phyloP scores from a whole-genome alignment of 371 early-diverging fungal genomes.

The Lichtheimia ornata region DNA sequence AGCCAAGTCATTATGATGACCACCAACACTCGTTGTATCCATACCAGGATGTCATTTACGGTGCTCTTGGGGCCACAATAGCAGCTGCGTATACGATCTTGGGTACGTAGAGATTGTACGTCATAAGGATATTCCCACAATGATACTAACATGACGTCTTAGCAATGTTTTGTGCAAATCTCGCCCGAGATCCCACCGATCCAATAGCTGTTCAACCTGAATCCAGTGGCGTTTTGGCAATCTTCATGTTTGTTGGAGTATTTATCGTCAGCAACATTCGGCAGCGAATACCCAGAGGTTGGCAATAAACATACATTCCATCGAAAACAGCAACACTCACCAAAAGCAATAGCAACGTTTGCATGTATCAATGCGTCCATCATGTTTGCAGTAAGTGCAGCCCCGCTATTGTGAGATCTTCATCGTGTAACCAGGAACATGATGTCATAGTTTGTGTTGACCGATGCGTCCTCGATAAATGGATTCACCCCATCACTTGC shows the following conservation, averaged over 20 bases:
- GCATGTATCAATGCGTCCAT: slow-evolving; percentile 1
- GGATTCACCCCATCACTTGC: slow-evolving; percentile 2
- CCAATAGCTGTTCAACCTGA: slow-evolving; percentile 37
- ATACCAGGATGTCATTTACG: slow-evolving; percentile 28
- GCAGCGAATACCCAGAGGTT: slow-evolving; percentile 38
- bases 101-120: slow-evolving; percentile 14
- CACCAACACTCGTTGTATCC: background rate
- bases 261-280: slow-evolving; percentile 38
- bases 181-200: slow-evolving; percentile 28
- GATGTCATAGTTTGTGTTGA: slow-evolving; percentile 32
- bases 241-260: slow-evolving; percentile 38
- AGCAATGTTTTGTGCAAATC: slow-evolving; percentile 39
- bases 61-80: slow-evolving; percentile 33
- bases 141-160: background rate
- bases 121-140: background rate
- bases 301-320: slow-evolving; percentile 21
- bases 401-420: background rate
- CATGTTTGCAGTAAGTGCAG: background rate
- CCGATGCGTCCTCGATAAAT: slow-evolving; percentile 21
- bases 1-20: background rate
- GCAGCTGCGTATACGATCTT: slow-evolving; percentile 31
- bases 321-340: slow-evolving; percentile 19
- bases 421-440: background rate
- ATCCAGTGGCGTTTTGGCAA: slow-evolving; percentile 36
- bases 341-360: background rate